Evolutionary conservation across 192 early-diverging fungal genomes (phyloP), one percentile per base, ranked within the genome.

Genomic region (Phlyctochytrium planicorne): DNA sequence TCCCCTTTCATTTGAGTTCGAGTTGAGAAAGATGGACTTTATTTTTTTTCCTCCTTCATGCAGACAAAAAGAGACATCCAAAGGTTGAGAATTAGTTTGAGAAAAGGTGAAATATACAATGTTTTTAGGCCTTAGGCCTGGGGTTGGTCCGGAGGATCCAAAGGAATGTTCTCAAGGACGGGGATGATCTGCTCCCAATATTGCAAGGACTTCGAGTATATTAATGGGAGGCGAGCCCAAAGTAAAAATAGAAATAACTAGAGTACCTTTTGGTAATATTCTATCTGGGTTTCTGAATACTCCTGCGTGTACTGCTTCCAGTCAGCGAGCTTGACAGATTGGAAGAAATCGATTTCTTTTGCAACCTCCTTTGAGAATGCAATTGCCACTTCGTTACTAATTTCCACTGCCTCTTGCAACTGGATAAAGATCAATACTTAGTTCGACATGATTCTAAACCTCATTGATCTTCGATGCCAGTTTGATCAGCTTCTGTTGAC

Each of bases 131-230:
- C n/a, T n/a, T n/a, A n/a, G n/a, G n/a, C n/a, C n/a, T n/a, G n/a
- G n/a, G n/a, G n/a, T 47, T 47, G 40, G 6, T 47, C 40, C 20
- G 55, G 55, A 29, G 55, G 55, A 52, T 72, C 69, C 30, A 71
- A 23, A 23, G 33, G n/a, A 25, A 78, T 81, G 33, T 64, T 70
- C 50, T 95, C 91, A 60, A 97, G 65, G 53, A 89, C 82, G 23
- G 94, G 92, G 36, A 96, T 87, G 34, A 97, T 83, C 23, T 87
- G 83, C 63, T 89, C 90, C 95, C 95, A 97, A 25, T 92, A 81
- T 60, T 83, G 77, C 17, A 78, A 62, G 6, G 89, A 77, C 88
- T 88, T 66, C 27, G 23, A 33, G 40, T n/a, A n/a, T n/a, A n/a
- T n/a, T n/a, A n/a, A n/a, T n/a, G n/a, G n/a, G n/a, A 32, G 60